These are phyloP conservation scores for Phlegmacium glaucopus DNA, from an alignment of 768 basidiomycete genomes.

Conservation along the genomic window DNA sequence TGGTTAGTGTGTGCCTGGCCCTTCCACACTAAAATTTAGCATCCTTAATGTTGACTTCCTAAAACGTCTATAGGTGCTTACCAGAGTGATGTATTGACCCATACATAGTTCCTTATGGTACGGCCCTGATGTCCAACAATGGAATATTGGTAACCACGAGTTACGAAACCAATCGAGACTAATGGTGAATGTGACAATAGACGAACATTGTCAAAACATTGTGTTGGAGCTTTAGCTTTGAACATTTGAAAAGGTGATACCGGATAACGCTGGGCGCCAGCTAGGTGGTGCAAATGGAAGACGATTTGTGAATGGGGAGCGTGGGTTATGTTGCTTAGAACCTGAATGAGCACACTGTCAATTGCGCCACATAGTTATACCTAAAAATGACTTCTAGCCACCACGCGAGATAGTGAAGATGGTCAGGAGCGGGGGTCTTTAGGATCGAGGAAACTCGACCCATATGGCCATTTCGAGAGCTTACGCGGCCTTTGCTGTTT, in stretches of 20 bases:
- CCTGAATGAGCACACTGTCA: too few species aligned
- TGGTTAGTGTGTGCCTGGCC: background rate
- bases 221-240: background rate
- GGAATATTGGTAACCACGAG: too few species aligned
- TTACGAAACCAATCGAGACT: too few species aligned
- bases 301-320: constrained; percentile 12
- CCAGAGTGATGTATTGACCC: background rate
- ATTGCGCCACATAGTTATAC: too few species aligned
- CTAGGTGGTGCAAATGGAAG: constrained; percentile 10
- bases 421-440: background rate
- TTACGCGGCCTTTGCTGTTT: constrained; percentile 2
- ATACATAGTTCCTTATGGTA: too few species aligned
- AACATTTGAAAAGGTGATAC: constrained; percentile 8
- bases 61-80: background rate
- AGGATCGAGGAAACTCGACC: too few species aligned
- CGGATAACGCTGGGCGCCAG: constrained; percentile 16
- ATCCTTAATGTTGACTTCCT: background rate
- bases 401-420: background rate
- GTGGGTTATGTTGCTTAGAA: constrained; percentile 10
- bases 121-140: too few species aligned
- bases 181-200: too few species aligned
- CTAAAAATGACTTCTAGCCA: background rate
- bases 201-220: too few species aligned
- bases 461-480: background rate
- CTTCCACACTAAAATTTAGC: background rate